A percentile compares a stretch with the other conserved stretches of the same genome.
Evolutionary conservation across 1,284 basidiomycete species (phyloP).

Genomic region (Leccinum fallax): DNA sequence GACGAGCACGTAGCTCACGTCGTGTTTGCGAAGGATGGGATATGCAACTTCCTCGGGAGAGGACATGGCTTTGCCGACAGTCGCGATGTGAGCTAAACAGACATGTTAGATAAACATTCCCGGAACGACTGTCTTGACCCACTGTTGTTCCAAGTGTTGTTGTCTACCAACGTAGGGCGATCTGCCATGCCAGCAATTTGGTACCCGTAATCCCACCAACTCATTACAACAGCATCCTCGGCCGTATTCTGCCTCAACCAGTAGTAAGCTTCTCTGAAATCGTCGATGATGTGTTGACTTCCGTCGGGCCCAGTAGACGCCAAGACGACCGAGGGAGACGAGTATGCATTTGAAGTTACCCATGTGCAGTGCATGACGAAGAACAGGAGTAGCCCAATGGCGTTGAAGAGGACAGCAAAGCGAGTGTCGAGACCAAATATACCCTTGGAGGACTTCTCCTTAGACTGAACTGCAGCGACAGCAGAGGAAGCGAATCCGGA

Average conservation of each 20-base stretch:
- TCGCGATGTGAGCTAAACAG: conserved; percentile 84
- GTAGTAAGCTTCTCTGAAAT: conserved; percentile 99
- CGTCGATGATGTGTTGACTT: conserved; percentile 94
- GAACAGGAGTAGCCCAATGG: conserved; percentile 81
- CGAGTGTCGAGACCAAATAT: conserved; percentile 89
- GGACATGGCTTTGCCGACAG: conserved; percentile 98
- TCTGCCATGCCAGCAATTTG: conserved; percentile 99
- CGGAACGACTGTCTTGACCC: conserved; percentile 34
- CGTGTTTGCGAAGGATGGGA: conserved; percentile 95
- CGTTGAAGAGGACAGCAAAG: conserved; percentile 73
- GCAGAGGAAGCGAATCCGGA: conserved; percentile 44
- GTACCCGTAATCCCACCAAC: conserved; percentile 99
- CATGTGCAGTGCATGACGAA: conserved; percentile 98
- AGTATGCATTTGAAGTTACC: conserved; percentile 95
- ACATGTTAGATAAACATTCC: conserved; percentile 10
- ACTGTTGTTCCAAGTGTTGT: conserved; percentile 99
- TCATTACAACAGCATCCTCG: conserved; percentile 92
- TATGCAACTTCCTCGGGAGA: conserved; percentile 94
- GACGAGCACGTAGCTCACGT: conserved; percentile 97
- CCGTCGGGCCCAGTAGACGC: conserved; percentile 85
- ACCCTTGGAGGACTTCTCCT: conserved; percentile 47
- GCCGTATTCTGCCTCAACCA: conserved; percentile 97
- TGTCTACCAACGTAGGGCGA: conserved; percentile 95
- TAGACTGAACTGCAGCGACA: conserved; percentile 27
- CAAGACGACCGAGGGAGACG: conserved; percentile 96